Base-by-base conservation (phyloP, 2,329 filamentous ascomycete genomes). In the Aspergillus intermedius region DNA sequence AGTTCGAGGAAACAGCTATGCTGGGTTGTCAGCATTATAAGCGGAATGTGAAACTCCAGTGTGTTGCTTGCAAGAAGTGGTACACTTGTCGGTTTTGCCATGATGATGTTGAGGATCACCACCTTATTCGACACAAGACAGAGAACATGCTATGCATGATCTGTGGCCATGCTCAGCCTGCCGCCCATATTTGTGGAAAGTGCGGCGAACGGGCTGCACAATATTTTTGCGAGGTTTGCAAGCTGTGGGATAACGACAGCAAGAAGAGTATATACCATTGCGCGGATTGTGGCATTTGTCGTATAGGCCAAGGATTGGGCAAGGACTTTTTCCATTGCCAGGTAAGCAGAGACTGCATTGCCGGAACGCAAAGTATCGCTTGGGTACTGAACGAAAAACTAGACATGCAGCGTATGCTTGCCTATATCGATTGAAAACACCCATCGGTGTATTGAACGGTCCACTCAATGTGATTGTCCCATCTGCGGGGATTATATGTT, bases 321-420 rank as follows among this genome's bases (percentile, higher is more conserved):
- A 97, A 95, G 65, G 93, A 98, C 65, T 98, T 95, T 66, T 91
- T 94, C 62, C 93, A 98, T 69, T 98, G 93, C 86, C 94, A 95
- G 81, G 89, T 91, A 73, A 67, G 71, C 15, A 40, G 9, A 3
- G 34, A 21, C 17, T 40, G 19, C 17, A 19, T 40, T 5, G 10
- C 19, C 5, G 17, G 37, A 40, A 22, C 6, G 59, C 22, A 15
- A 19, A 17, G 10, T 21, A 19, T 19, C n/a, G 19, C 10, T 22
- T 19, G 37, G 6, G 4, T 22, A 19, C 37, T 40, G 37, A 40
- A 19, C 10, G 10, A 21, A 19, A 19, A 21, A n/a, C 6, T 46
- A 90, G 85, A 91, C 83, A 59, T 98, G 93, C 70, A 88, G 88
- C 60, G 90, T 94, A 22, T 98, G 93, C 72, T 93, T 97, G 61